A percentile compares a stretch with the other conserved stretches of the same genome.
These are phyloP conservation scores for Phytophthora tentaculata DNA, from an alignment of 352 stramenopile species.

Conservation along the genomic window DNA sequence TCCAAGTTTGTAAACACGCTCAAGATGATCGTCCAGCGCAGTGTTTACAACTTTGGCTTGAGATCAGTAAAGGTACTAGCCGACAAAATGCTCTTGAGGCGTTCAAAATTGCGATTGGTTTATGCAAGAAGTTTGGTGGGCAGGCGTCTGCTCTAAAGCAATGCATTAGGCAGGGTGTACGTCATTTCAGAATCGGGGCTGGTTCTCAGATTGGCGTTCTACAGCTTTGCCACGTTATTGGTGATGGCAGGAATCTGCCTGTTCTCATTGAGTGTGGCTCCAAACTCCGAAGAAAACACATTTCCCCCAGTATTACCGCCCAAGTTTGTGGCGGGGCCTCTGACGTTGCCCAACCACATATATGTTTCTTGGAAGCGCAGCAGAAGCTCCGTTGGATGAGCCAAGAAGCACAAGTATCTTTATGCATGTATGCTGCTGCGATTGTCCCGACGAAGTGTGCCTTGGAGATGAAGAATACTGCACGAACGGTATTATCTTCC, in stretches of 20 bases:
- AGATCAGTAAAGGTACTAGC: slow-evolving; percentile 31
- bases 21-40: slow-evolving; percentile 33
- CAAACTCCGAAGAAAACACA: slow-evolving; percentile 24
- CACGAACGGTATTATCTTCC: slow-evolving; percentile 14
- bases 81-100: slow-evolving; percentile 26
- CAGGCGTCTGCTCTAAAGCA: slow-evolving; percentile 30
- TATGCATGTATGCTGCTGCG: slow-evolving; percentile 42
- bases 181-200: slow-evolving; percentile 16
- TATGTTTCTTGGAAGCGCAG: slow-evolving; percentile 51
- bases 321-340: slow-evolving; percentile 39
- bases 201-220: slow-evolving; percentile 24
- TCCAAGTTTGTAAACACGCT: slow-evolving; percentile 47
- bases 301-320: slow-evolving; percentile 28
- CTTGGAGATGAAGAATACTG: slow-evolving; percentile 16
- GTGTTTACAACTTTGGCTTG: slow-evolving; percentile 47
- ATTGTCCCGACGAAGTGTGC: slow-evolving; percentile 47
- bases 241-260: slow-evolving; percentile 16
- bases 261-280: slow-evolving; percentile 33
- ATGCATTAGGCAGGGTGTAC: slow-evolving; percentile 38
- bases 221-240: slow-evolving; percentile 34
- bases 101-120: slow-evolving; percentile 2
- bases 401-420: slow-evolving; percentile 19
- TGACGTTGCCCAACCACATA: slow-evolving; percentile 28
- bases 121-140: slow-evolving; percentile 30
- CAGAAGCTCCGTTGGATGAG: slow-evolving; percentile 63